Evolutionary conservation across 1,284 basidiomycete genomes (phyloP).

Genomic region (Bjerkandera adusta): DNA sequence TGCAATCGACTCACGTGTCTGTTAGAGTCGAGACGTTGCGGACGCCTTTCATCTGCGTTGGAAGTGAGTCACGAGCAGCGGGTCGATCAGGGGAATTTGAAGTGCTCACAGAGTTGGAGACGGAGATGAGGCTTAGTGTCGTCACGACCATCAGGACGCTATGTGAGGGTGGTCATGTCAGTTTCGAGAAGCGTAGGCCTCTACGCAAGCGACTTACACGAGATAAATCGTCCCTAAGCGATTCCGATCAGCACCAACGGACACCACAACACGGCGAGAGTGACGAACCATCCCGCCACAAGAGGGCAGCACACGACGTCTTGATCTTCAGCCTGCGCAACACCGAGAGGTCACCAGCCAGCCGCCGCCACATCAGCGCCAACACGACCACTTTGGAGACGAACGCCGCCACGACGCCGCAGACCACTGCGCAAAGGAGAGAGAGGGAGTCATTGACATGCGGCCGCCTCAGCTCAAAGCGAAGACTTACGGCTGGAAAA

Average conservation of each 20-base stretch:
- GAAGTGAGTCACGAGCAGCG: too few relatives aligned
- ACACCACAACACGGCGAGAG: too few relatives aligned
- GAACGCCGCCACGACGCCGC: constrained; percentile 8
- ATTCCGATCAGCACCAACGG: not conserved
- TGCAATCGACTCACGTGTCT: too few relatives aligned
- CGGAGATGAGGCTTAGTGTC: too few relatives aligned
- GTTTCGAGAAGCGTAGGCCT: too few relatives aligned
- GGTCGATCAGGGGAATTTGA: too few relatives aligned
- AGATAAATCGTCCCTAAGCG: constrained; percentile 11
- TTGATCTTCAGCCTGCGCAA: constrained; percentile 4
- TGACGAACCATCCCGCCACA: constrained; percentile 6
- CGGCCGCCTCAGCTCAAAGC: not conserved
- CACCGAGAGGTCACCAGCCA: not conserved
- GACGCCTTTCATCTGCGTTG: too few relatives aligned
- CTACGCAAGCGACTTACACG: constrained; percentile 5
- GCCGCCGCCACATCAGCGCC: constrained; percentile 10
- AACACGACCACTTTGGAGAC: constrained; percentile 11
- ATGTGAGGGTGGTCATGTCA: too few relatives aligned
- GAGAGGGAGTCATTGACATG: too few relatives aligned
- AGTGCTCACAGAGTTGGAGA: too few relatives aligned
- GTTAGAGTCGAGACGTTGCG: too few relatives aligned
- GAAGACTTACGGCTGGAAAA: constrained; percentile 1
- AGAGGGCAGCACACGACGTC: not conserved
- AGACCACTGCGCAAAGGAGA: constrained; percentile 6
- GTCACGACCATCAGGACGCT: too few relatives aligned